A percentile compares a stretch with the other conserved stretches of the same genome.
Conservation (phyloP, 1,284 basidiomycete genomes). For the Ustilago crameri region DNA sequence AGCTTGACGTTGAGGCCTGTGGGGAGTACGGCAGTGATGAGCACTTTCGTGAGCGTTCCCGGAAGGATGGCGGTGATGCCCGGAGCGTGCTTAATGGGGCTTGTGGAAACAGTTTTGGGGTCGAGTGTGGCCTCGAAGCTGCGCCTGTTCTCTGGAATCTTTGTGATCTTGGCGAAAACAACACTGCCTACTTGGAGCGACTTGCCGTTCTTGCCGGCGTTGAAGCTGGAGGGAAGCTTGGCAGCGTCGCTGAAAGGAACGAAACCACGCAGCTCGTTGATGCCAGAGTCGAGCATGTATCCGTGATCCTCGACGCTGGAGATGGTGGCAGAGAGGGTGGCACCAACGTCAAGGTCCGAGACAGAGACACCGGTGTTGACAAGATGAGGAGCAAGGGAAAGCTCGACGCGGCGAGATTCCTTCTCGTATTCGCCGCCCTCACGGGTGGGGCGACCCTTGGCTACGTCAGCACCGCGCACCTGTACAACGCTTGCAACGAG, state of each 20-base stretch:
- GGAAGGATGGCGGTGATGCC: slow-evolving; percentile 84
- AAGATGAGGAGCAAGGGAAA: slow-evolving; percentile 83
- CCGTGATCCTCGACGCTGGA: slow-evolving; percentile 94
- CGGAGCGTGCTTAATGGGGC: slow-evolving; percentile 34
- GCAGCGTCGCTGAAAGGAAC: slow-evolving; percentile 49
- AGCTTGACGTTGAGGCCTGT: slow-evolving; percentile 89
- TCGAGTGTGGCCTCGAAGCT: slow-evolving; percentile 65
- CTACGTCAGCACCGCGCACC: slow-evolving; percentile 73
- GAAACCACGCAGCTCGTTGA: slow-evolving; percentile 65
- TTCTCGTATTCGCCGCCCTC: slow-evolving; percentile 63
- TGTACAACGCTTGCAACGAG: slow-evolving; percentile 81
- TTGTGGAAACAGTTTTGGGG: slow-evolving; percentile 53
- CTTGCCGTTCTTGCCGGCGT: slow-evolving; percentile 42
- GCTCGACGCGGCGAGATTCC: slow-evolving; percentile 75
- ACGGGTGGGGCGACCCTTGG: slow-evolving; percentile 74
- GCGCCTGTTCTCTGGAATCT: slow-evolving; percentile 66
- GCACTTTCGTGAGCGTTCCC: slow-evolving; percentile 82
- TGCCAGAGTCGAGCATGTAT: slow-evolving; percentile 86
- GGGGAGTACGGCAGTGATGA: slow-evolving; percentile 83
- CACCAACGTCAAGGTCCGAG: slow-evolving; percentile 75
- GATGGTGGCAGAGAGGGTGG: slow-evolving; percentile 55
- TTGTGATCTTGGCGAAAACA: slow-evolving; percentile 62
- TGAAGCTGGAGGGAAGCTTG: slow-evolving; percentile 47
- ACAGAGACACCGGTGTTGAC: slow-evolving; percentile 86
- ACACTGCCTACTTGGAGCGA: slow-evolving; percentile 67